Evolutionary conservation across 2,329 filamentous ascomycete species (phyloP).

Genomic region (Samsoniella hepiali): DNA sequence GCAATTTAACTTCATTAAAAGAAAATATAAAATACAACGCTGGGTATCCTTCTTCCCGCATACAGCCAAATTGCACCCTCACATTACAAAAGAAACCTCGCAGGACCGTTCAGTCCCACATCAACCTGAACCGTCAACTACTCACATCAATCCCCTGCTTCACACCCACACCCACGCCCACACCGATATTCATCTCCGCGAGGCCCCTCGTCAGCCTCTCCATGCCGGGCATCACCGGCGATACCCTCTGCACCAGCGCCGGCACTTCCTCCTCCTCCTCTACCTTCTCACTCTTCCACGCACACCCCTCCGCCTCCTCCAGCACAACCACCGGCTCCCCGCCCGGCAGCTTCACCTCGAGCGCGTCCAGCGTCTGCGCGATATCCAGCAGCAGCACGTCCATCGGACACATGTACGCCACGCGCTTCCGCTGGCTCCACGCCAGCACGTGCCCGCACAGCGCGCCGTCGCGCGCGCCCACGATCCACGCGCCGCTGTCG

Average conservation of each 20-base stretch:
- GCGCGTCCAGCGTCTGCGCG: conserved; percentile 68
- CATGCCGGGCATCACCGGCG: not conserved
- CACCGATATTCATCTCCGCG: not conserved
- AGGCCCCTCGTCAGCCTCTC: not conserved
- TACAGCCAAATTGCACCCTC: too few species aligned
- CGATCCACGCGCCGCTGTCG: conserved; percentile 90
- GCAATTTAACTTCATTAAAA: too few species aligned
- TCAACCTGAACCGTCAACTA: conserved; percentile 20
- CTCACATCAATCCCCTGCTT: conserved; percentile 21
- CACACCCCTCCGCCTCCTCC: conserved; percentile 20
- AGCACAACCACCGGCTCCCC: conserved; percentile 42
- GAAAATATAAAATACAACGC: too few species aligned
- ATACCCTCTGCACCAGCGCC: not conserved
- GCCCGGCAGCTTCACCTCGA: conserved; percentile 67
- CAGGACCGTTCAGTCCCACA: conserved; percentile 4
- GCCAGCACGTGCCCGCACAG: conserved; percentile 90
- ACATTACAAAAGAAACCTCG: conserved; percentile 28
- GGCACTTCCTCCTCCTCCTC: not conserved
- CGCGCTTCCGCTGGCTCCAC: conserved; percentile 74
- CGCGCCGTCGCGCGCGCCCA: conserved; percentile 72
- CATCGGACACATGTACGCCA: conserved; percentile 95
- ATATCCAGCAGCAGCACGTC: conserved; percentile 85
- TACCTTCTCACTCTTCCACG: not conserved
- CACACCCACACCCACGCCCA: not conserved
- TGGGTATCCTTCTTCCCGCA: too few species aligned